These are phyloP conservation scores for Pyricularia sp. DNA, from an alignment of 2,329 filamentous ascomycete genomes.

Conservation along the genomic window DNA sequence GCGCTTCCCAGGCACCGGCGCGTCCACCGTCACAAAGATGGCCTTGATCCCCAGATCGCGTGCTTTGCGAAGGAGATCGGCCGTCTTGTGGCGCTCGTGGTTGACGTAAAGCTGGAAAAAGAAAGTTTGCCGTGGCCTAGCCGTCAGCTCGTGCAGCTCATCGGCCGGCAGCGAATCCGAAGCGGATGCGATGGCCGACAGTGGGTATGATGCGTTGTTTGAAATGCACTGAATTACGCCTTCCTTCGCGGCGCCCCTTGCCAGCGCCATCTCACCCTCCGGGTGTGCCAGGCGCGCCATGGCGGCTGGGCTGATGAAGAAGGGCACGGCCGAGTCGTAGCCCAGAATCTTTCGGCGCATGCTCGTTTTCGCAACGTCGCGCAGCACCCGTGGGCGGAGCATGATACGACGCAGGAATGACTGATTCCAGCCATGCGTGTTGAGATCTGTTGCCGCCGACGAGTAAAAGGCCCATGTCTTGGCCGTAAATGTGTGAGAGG, in stretches of 20 bases:
- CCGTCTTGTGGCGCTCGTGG: conserved; percentile 36
- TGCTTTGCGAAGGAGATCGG: conserved; percentile 28
- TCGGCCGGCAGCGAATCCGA: neutral
- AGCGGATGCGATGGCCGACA: conserved; percentile 10
- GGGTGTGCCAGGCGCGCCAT: conserved; percentile 39
- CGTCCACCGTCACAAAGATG: conserved; percentile 45
- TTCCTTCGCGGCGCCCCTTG: conserved; percentile 33
- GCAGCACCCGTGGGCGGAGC: conserved; percentile 41
- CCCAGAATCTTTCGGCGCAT: conserved; percentile 32
- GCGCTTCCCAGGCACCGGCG: conserved; percentile 45
- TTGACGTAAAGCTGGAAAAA: conserved; percentile 50
- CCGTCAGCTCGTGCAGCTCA: neutral
- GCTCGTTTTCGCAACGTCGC: conserved; percentile 32
- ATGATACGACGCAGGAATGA: conserved; percentile 37
- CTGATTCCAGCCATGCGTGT: conserved; percentile 39
- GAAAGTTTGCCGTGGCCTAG: conserved; percentile 23
- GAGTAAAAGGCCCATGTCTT: conserved; percentile 48
- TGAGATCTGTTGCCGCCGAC: conserved; percentile 41
- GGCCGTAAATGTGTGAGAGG: conserved; percentile 30
- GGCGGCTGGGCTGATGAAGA: conserved; percentile 41
- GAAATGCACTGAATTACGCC: conserved; percentile 35
- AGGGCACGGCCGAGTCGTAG: conserved; percentile 27
- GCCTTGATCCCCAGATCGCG: conserved; percentile 36
- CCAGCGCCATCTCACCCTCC: conserved; percentile 42
- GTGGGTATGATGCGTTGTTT: conserved; percentile 13